These are phyloP conservation scores for Sonneratia alba DNA, from an alignment of 345 rosid species.

Conservation along the genomic window DNA sequence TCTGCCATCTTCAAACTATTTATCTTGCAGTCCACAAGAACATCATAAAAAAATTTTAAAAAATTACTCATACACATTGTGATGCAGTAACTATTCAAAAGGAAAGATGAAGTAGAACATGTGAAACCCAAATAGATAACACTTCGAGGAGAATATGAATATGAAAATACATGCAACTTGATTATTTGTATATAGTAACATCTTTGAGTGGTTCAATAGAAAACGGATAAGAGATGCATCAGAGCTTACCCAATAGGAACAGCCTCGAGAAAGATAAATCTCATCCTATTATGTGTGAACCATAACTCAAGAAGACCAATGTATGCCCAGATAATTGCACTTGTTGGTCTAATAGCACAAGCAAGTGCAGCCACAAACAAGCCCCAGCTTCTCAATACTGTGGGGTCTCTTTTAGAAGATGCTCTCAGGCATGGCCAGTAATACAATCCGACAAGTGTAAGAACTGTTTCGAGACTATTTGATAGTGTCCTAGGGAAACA, in stretches of 20 bases:
- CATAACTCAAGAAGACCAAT: constrained; percentile 72
- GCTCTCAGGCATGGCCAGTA: constrained; percentile 79
- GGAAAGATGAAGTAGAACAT: not conserved
- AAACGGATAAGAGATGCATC: not conserved
- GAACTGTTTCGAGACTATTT: constrained; percentile 85
- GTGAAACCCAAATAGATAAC: not conserved
- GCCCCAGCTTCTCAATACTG: constrained; percentile 56
- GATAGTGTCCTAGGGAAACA: constrained; percentile 88
- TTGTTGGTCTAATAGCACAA: constrained; percentile 86
- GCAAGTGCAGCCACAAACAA: constrained; percentile 70
- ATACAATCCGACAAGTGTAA: constrained; percentile 69
- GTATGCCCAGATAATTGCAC: constrained; percentile 79
- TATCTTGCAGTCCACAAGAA: not conserved
- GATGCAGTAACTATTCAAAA: not conserved
- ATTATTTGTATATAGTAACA: too few relatives aligned
- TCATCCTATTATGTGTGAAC: constrained; percentile 36
- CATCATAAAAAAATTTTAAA: too few relatives aligned
- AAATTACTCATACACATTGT: not conserved
- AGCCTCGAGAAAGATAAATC: constrained; percentile 54
- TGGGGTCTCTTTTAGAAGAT: constrained; percentile 29
- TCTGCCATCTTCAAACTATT: not conserved
- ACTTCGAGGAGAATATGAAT: not conserved
- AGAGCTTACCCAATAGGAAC: constrained; percentile 69
- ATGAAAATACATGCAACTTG: not conserved
- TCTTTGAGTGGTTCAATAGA: not conserved